These are phyloP conservation scores for Phylloporus sp. DNA, from an alignment of 768 basidiomycete genomes.

Conservation along the genomic window DNA sequence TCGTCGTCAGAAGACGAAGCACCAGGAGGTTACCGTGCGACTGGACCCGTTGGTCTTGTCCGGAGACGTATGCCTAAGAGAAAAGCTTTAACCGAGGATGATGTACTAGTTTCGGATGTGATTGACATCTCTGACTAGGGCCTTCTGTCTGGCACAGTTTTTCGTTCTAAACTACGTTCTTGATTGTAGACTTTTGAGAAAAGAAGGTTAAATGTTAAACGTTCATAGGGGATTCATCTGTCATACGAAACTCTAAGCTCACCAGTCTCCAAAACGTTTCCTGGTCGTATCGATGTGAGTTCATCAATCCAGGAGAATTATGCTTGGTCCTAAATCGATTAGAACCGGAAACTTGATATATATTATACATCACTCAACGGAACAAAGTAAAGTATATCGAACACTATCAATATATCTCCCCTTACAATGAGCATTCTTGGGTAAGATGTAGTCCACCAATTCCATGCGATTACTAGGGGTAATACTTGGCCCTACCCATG, in stretches of 20 bases:
- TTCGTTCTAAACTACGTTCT: background rate
- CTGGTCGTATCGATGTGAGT: too few species aligned
- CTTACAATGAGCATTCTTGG: too few species aligned
- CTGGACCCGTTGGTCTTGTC: background rate
- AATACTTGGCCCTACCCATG: constrained; percentile 10
- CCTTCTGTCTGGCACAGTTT: background rate
- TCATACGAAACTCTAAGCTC: too few species aligned
- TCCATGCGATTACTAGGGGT: constrained; percentile 12
- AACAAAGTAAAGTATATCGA: too few species aligned
- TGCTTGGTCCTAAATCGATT: too few species aligned
- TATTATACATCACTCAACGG: too few species aligned
- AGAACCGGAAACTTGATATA: too few species aligned
- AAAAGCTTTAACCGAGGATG: constrained; percentile 30
- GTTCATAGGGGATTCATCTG: too few species aligned
- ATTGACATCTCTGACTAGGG: constrained; percentile 50
- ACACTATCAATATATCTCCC: too few species aligned
- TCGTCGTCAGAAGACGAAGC: constrained; percentile 21
- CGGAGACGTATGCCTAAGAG: constrained; percentile 5
- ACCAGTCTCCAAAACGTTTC: too few species aligned
- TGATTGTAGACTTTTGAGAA: background rate
- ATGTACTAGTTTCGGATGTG: constrained; percentile 41
- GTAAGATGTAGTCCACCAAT: constrained; percentile 5
- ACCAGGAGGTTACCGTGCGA: background rate
- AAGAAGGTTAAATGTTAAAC: too few species aligned
- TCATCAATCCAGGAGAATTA: too few species aligned